Evolutionary conservation across 2,329 filamentous ascomycete genomes (phyloP).

Genomic region (Pyrenophora graminea): DNA sequence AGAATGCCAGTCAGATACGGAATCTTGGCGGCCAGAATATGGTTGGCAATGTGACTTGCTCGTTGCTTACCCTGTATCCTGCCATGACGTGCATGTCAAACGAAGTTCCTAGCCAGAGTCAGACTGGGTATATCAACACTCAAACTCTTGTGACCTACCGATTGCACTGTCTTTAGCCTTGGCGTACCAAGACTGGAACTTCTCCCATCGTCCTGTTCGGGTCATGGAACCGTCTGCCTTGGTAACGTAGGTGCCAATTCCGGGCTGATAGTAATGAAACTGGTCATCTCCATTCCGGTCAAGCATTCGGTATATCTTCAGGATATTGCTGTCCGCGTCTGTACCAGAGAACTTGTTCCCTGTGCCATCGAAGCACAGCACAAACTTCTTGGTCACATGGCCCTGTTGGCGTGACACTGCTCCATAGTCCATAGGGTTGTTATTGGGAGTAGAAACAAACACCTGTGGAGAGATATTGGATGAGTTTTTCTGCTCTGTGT

Average conservation of each 20-base stretch:
- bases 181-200: slow-evolving; percentile 67
- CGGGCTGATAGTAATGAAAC: slow-evolving; percentile 50
- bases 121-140: background rate
- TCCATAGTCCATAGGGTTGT: slow-evolving; percentile 19
- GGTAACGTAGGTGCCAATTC: slow-evolving; percentile 74
- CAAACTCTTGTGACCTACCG: slow-evolving; percentile 14
- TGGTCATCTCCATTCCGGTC: slow-evolving; percentile 66
- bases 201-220: slow-evolving; percentile 60
- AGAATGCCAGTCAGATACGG: background rate
- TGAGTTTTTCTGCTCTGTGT: slow-evolving; percentile 9
- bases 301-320: slow-evolving; percentile 73
- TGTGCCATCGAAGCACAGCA: slow-evolving; percentile 52
- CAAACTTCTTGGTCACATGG: slow-evolving; percentile 62
- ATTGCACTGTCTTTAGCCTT: slow-evolving; percentile 80
- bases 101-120: slow-evolving; percentile 61
- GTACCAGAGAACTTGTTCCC: slow-evolving; percentile 50
- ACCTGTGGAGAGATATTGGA: slow-evolving; percentile 11
- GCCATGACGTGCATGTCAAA: slow-evolving; percentile 84
- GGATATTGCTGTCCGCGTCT: slow-evolving; percentile 53
- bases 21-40: background rate
- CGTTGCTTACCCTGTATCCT: slow-evolving; percentile 69
- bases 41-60: background rate
- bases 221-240: slow-evolving; percentile 55
- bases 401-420: slow-evolving; percentile 12
- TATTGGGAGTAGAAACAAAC: slow-evolving; percentile 5